Evolutionary conservation across 2,329 filamentous ascomycete species (phyloP), one percentile per base, ranked within the genome.

Genomic region (Aspergillaceae sp.): DNA sequence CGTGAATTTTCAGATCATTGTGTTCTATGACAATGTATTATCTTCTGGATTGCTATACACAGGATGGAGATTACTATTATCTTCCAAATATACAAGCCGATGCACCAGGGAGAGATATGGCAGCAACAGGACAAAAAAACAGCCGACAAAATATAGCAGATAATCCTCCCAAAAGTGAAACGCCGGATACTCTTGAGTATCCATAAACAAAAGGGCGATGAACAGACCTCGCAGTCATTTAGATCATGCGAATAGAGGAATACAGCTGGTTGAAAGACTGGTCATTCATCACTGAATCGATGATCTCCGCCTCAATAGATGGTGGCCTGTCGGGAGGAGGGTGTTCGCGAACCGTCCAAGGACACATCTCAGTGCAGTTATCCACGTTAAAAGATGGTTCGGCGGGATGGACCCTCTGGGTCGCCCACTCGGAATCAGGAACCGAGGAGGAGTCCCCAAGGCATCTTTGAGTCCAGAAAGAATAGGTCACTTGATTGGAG

Each of bases 321-420:
- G 65, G 65, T 5, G 65, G 49, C 26, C 63, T 57, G 7, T 50
- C 50, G 9, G 60, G 59, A 10, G 63, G 58, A 29, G 65, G 65
- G 43, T 68, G 65, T 45, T 66, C 61, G 27, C 64, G 62, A 6
- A 68, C 54, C 5, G 65, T 67, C 65, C 65, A 68, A 6, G 65
- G 65, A 44, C 65, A 68, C 7, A 66, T 51, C 49, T 67, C 64
- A 44, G 59, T 64, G 54, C 64, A 68, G 41, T 63, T 67, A 11
- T 66, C 62, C 46, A 62, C 52, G 32, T 59, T 54, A n/a, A 65
- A 54, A 7, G 58, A 52, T 3, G 57, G 55, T 34, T 65, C 63
- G 5, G 65, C 63, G 2, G 65, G 65, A 46, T 68, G 65, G 4
- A 66, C 66, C 29, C 65, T 56, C 49, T 68, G 65, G 5, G 50